Base-by-base conservation (phyloP, 148 eudicot species). In the Pouteria glomerata region DNA sequence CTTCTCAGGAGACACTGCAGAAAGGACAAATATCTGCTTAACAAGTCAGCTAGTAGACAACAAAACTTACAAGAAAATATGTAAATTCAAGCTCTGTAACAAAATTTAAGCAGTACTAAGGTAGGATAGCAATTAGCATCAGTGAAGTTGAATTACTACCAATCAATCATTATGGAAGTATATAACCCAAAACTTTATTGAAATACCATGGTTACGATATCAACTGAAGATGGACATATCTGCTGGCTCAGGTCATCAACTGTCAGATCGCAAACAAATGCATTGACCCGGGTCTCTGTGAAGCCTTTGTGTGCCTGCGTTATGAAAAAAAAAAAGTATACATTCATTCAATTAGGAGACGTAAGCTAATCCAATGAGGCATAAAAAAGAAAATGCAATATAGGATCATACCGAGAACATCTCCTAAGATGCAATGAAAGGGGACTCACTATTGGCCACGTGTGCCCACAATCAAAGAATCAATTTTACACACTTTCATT, bases 1-100 rank as follows among this genome's bases (percentile, higher is more conserved):
- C 82, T 90, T 95, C 74, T 95, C 94, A 57, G 99, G 99, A 35
- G 94, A 91, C 70, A 95, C 97, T 90, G 99, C 97, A 84, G 99
- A 95, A 73, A 95, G 78, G 71, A 92, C 99, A 86, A 95, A 95
- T 82, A 95, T 86, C 98, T 95, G 77, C 83, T 89, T 88, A 81
- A 89, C 85, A 75, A 70, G 93, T 95, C 89, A 95, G 97, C 84
- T 71, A 66, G 66, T 70, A 37, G 66, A 31, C 61, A 41, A 63
- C 34, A 70, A 8, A 56, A 33, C 5, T 62, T 30, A 68, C n/a
- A 21, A 57, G 18, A 23, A 68, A 71, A 18, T 24, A 24, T 27
- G 31, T n/a, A n/a, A 26, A 45, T 44, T 30, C 52, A 68, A 74
- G 51, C 66, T 67, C 57, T 33, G n/a, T 41, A 42, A 44, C 29